These are phyloP conservation scores for Blastomyces gilchristii DNA, from an alignment of 2,329 filamentous ascomycete species.

Conservation along the genomic window DNA sequence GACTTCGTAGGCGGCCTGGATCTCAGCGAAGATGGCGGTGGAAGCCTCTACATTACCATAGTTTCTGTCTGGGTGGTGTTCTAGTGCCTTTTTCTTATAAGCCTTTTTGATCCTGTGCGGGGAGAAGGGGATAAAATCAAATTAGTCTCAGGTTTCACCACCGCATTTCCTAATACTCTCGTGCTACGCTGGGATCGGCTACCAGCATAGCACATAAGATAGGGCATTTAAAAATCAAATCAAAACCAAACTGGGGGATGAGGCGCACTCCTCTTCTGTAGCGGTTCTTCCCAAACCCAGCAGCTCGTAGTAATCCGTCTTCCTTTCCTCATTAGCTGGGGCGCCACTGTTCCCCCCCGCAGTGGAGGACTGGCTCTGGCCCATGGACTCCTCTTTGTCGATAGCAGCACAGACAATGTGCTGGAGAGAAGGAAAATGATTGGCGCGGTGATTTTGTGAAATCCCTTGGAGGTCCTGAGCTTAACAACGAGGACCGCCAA, in stretches of 20 bases:
- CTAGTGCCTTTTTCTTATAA: constrained; percentile 80
- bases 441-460: not conserved
- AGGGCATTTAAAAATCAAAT: not conserved
- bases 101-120: constrained; percentile 71
- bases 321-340: constrained; percentile 16
- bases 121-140: not conserved
- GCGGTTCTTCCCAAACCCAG: constrained; percentile 63
- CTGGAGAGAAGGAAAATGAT: not conserved
- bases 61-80: constrained; percentile 92
- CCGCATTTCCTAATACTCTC: not conserved
- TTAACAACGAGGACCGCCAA: too few relatives aligned
- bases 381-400: constrained; percentile 24
- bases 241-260: constrained; percentile 1
- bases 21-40: constrained; percentile 77
- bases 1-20: constrained; percentile 91
- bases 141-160: constrained; percentile 7
- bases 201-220: not conserved
- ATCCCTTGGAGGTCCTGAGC: not conserved
- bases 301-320: constrained; percentile 58
- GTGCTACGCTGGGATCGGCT: not conserved
- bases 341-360: constrained; percentile 17
- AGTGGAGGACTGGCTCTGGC: constrained; percentile 36
- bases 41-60: constrained; percentile 73
- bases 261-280: constrained; percentile 64
- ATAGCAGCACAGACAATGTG: not conserved